Base-by-base conservation (phyloP, 2,329 filamentous ascomycete species). In the Dactylellina haptotyla region DNA sequence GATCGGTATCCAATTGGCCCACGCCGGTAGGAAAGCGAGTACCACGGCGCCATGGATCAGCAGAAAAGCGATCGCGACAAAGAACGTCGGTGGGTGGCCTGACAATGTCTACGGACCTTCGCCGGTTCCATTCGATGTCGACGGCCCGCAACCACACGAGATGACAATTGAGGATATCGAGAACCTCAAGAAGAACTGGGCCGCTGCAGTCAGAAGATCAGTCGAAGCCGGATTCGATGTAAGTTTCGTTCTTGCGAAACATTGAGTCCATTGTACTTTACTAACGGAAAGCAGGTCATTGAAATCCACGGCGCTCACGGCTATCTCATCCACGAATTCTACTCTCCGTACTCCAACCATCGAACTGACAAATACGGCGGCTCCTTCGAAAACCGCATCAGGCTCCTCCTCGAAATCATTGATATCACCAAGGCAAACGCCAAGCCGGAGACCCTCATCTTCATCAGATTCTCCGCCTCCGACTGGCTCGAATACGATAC, bases 1-100 rank as follows among this genome's bases (percentile, higher is more conserved):
- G 75, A 87, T 91, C 58, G 92, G 87, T 57, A 89, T 96, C 74
- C 93, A 97, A 82, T 84, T 96, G 3, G 91, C 83, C 0, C 93
- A 97, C 78, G 92, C 92, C 0, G 93, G 93, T 1, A 84, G 89
- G 64, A 90, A 90, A 80, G 88, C 86, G 1, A 86, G 84, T 80
- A 87, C 83, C 1, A 78, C 87, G 18, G 84, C 87, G 0, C 86
- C 87, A 0, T 94, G 90, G 89, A 81, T 92, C 63, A 83, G 81
- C 65, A 78, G 79, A 23, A 85, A 84, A 4, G 84, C 83, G 43
- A 80, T 88, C 23, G 89, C 90, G 0, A 82, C 82, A 18, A 23
- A 34, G 41, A 23, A 48, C 41, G 79, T 81, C 14, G 83, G 83
- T 59, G 87, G 87, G 8, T 89, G 87, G 87, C 85, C 85, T 0